Evolutionary conservation across 78 protist species (phyloP).

Genomic region (Dictyostelium intermedium): DNA sequence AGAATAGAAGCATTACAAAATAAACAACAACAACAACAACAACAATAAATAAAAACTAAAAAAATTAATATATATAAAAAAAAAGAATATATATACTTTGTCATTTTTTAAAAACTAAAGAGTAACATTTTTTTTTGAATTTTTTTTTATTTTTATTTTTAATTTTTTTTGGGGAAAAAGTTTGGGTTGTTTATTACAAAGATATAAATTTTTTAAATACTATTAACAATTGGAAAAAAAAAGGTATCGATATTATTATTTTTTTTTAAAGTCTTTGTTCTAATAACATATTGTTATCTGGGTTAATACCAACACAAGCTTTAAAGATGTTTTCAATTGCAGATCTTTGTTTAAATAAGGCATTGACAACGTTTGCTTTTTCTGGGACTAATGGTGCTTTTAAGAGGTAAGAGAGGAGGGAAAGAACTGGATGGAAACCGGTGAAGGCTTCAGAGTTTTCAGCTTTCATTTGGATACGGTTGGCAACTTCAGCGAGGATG

Average conservation of each 20-base stretch:
- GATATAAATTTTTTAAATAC: no score
- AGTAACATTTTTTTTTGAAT: no score
- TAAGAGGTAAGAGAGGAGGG: constrained; percentile 91
- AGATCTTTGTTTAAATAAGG: constrained; percentile 96
- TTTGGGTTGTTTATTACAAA: no score
- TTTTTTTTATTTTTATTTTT: no score
- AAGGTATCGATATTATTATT: background rate
- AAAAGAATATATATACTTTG: no score
- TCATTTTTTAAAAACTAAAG: no score
- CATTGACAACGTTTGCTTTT: constrained; percentile 97
- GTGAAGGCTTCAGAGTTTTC: constrained; percentile 64
- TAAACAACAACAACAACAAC: constrained; percentile 22
- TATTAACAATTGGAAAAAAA: no score
- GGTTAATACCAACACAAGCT: constrained; percentile 97
- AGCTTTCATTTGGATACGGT: constrained; percentile 85
- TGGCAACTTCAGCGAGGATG: constrained; percentile 91
- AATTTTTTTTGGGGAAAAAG: no score
- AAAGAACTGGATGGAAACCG: constrained; percentile 91
- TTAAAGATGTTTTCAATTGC: constrained; percentile 93
- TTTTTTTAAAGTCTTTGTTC: constrained; percentile 84
- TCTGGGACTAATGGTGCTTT: constrained; percentile 98
- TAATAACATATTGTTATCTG: constrained; percentile 94
- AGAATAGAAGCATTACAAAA: constrained; percentile 9
- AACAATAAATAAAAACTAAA: background rate
- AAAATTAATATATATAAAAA: no score